These are phyloP conservation scores for Lentinula raphanica DNA, from an alignment of 768 basidiomycete genomes.

Conservation along the genomic window DNA sequence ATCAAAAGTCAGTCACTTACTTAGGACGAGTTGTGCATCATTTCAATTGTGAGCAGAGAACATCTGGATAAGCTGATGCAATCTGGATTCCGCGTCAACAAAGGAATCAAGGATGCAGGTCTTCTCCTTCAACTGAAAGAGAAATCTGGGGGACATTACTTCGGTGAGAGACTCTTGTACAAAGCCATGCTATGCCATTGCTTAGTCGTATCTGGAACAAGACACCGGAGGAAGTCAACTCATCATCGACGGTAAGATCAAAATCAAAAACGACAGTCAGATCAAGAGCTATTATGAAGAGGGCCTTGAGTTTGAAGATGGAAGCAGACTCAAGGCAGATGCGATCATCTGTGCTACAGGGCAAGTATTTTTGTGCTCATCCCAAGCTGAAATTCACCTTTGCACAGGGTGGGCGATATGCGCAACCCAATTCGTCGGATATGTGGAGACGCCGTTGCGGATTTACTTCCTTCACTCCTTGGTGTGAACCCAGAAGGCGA, in stretches of 20 bases:
- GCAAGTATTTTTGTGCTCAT: constrained; percentile 13
- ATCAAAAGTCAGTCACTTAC: constrained; percentile 30
- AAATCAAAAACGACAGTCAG: constrained; percentile 40
- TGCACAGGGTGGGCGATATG: constrained; percentile 15
- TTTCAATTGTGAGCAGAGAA: constrained; percentile 20
- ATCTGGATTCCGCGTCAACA: constrained; percentile 41
- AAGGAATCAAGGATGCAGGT: constrained; percentile 40
- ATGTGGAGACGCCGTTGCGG: constrained; percentile 28
- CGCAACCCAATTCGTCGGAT: constrained; percentile 23
- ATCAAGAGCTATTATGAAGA: constrained; percentile 25
- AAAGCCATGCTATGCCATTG: not conserved
- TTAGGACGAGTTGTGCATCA: not conserved
- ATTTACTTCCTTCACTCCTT: constrained; percentile 39
- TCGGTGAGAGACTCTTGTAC: constrained; percentile 28
- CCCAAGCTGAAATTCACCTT: constrained; percentile 10
- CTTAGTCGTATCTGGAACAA: constrained; percentile 4
- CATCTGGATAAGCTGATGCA: constrained; percentile 42
- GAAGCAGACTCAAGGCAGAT: constrained; percentile 26
- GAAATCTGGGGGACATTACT: constrained; percentile 49
- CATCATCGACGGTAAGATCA: constrained; percentile 47
- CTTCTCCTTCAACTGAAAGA: constrained; percentile 28
- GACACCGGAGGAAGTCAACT: constrained; percentile 39
- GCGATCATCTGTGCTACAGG: constrained; percentile 39
- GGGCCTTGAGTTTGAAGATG: constrained; percentile 26
- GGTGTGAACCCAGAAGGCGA: constrained; percentile 48